phyloP scores from a whole-genome alignment of 108 stramenopile species.

The Seminavis robusta region DNA sequence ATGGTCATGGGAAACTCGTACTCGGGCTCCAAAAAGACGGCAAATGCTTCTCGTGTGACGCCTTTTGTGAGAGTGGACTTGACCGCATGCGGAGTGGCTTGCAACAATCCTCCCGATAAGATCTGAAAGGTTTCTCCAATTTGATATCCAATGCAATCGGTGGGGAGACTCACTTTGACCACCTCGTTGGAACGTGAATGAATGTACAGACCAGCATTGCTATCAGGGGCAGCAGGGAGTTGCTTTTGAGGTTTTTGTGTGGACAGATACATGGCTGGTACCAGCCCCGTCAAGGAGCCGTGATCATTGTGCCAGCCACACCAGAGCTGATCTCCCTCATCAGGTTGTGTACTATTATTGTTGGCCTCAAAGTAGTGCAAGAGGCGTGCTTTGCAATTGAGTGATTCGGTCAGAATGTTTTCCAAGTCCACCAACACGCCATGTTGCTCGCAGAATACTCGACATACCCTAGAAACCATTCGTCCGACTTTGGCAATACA shows the following conservation, averaged over 20 bases:
- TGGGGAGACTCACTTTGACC: slow-evolving; percentile 53
- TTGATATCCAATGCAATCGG: slow-evolving; percentile 74
- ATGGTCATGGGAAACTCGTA: slow-evolving; percentile 46
- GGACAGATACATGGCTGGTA: slow-evolving; percentile 76
- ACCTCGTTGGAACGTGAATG: slow-evolving; percentile 54
- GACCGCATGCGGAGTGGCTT: slow-evolving; percentile 90
- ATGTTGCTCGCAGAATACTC: slow-evolving; percentile 15
- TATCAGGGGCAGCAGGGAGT: slow-evolving; percentile 37
- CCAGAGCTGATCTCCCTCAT: slow-evolving; percentile 52
- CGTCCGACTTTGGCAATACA: slow-evolving; percentile 69
- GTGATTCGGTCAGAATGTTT: not conserved
- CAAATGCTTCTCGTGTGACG: slow-evolving; percentile 66
- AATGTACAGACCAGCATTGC: slow-evolving; percentile 75
- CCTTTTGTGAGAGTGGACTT: not conserved
- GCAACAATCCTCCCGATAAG: slow-evolving; percentile 80
- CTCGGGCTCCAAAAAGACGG: slow-evolving; percentile 79
- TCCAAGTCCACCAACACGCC: not conserved
- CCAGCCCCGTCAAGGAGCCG: slow-evolving; percentile 84
- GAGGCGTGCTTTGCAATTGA: slow-evolving; percentile 75
- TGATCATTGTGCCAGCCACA: slow-evolving; percentile 90
- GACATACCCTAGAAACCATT: slow-evolving; percentile 69
- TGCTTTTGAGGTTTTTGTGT: slow-evolving; percentile 12
- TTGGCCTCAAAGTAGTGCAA: slow-evolving; percentile 82
- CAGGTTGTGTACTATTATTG: not conserved
- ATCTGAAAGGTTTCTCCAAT: slow-evolving; percentile 90